A percentile compares a stretch with the other conserved stretches of the same genome.
Evolutionary conservation across 2,329 filamentous ascomycete species (phyloP).

Genomic region (Claviceps monticola): DNA sequence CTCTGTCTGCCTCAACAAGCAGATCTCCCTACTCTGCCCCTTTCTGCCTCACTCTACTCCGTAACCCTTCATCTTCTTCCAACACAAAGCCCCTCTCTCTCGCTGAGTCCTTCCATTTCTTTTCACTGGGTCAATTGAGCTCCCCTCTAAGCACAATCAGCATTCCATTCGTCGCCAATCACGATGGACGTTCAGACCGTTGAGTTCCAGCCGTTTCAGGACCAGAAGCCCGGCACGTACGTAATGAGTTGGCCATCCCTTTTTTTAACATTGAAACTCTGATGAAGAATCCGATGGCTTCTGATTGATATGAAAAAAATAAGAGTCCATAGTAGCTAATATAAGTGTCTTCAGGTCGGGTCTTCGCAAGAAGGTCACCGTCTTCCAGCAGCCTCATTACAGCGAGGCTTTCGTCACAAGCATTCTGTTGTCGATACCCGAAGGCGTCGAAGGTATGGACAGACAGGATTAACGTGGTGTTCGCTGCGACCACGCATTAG

Average conservation of each 20-base stretch:
- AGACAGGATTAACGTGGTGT: background rate
- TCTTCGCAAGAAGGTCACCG: conserved; percentile 96
- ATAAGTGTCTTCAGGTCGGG: conserved; percentile 52
- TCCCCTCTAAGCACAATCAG: background rate
- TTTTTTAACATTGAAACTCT: background rate
- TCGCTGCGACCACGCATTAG: background rate
- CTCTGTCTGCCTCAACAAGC: background rate
- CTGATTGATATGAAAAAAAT: background rate
- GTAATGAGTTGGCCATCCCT: conserved; percentile 26
- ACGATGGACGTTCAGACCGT: conserved; percentile 65
- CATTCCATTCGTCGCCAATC: background rate
- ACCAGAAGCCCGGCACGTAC: conserved; percentile 99
- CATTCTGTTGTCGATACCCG: conserved; percentile 91
- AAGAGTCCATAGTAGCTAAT: background rate
- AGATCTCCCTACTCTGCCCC: too few species aligned
- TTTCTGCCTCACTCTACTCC: too few species aligned
- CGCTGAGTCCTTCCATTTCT: background rate
- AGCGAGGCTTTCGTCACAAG: conserved; percentile 90
- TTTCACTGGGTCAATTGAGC: background rate
- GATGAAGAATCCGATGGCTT: background rate
- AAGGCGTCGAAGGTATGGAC: conserved; percentile 62
- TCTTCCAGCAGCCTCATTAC: conserved; percentile 93
- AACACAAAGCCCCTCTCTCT: background rate
- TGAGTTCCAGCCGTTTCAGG: conserved; percentile 70
- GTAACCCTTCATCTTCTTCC: too few species aligned